These are phyloP conservation scores for Westerdykella ornata DNA, from an alignment of 2,329 filamentous ascomycete species.

Conservation along the genomic window DNA sequence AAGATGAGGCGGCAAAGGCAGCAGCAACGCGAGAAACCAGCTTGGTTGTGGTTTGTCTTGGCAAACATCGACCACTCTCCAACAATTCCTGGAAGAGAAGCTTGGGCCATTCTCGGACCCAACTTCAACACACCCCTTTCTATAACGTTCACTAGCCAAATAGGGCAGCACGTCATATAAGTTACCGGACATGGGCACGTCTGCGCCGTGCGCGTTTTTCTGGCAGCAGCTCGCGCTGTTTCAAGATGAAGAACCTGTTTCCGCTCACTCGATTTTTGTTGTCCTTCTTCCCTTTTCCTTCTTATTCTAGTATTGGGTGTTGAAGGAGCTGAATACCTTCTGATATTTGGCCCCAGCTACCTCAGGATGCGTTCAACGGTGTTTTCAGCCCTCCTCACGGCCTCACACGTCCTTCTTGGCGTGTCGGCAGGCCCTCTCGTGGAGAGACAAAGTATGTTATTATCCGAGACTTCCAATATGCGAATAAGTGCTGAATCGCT, in stretches of 20 bases:
- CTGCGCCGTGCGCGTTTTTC: neutral
- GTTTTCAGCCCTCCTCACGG: conserved; percentile 1
- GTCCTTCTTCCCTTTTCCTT: conserved; percentile 1
- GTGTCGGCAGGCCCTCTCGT: conserved; percentile 15
- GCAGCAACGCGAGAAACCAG: conserved; percentile 7
- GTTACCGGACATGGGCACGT: neutral
- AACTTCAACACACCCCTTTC: conserved; percentile 1
- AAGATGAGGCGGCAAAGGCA: conserved; percentile 5
- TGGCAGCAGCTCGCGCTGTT: too few species aligned
- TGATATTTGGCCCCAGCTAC: neutral
- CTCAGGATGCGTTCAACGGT: conserved; percentile 12
- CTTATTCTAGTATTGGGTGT: neutral
- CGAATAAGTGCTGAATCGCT: neutral
- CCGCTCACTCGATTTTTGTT: neutral
- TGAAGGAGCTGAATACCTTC: neutral
- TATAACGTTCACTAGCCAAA: too few species aligned
- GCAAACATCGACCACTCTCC: neutral
- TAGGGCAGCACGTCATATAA: too few species aligned
- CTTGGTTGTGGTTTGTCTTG: conserved; percentile 1
- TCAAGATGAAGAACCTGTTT: neutral
- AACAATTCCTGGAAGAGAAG: neutral
- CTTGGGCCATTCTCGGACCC: conserved; percentile 6
- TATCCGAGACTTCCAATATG: neutral
- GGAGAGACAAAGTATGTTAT: conserved; percentile 16
- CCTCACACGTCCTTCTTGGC: conserved; percentile 10